Conservation (phyloP, 2,329 filamentous ascomycete species). For the Didymella keratinophila region DNA sequence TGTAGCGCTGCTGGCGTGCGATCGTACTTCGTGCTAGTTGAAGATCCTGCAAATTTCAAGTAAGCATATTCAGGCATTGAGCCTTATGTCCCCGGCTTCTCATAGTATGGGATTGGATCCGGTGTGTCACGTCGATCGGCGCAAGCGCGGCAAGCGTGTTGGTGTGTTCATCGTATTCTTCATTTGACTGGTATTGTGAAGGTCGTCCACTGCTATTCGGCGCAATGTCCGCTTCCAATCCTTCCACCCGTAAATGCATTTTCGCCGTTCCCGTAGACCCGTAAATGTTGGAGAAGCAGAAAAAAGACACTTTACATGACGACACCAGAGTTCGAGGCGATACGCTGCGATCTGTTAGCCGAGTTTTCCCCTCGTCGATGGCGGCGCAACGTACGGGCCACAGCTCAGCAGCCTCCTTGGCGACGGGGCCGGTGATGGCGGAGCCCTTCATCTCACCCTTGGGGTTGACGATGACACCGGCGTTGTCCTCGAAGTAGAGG, state of each 20-base stretch:
- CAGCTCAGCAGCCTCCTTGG: slow-evolving; percentile 99
- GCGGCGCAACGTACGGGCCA: slow-evolving; percentile 79
- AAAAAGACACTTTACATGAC: slow-evolving; percentile 82
- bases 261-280: slow-evolving; percentile 51
- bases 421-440: slow-evolving; percentile 97
- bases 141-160: slow-evolving; percentile 11
- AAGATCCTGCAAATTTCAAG: neutral
- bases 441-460: slow-evolving; percentile 99
- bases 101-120: neutral
- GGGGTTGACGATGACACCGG: slow-evolving; percentile 99
- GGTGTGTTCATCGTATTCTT: slow-evolving; percentile 41
- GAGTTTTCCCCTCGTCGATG: neutral
- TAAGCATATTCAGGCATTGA: neutral
- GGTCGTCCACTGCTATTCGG: slow-evolving; percentile 48
- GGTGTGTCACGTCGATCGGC: slow-evolving; percentile 14
- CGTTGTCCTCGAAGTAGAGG: slow-evolving; percentile 99
- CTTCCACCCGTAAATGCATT: slow-evolving; percentile 52
- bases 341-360: slow-evolving; percentile 72
- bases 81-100: neutral
- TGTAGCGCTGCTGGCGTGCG: slow-evolving; percentile 34
- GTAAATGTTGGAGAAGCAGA: slow-evolving; percentile 51
- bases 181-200: slow-evolving; percentile 47
- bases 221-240: slow-evolving; percentile 47
- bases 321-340: slow-evolving; percentile 99
- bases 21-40: slow-evolving; percentile 35